A percentile compares a stretch with the other conserved stretches of the same genome.
These are phyloP conservation scores for Calonectria hawksworthii DNA, from an alignment of 2,329 filamentous ascomycete genomes.

Conservation along the genomic window DNA sequence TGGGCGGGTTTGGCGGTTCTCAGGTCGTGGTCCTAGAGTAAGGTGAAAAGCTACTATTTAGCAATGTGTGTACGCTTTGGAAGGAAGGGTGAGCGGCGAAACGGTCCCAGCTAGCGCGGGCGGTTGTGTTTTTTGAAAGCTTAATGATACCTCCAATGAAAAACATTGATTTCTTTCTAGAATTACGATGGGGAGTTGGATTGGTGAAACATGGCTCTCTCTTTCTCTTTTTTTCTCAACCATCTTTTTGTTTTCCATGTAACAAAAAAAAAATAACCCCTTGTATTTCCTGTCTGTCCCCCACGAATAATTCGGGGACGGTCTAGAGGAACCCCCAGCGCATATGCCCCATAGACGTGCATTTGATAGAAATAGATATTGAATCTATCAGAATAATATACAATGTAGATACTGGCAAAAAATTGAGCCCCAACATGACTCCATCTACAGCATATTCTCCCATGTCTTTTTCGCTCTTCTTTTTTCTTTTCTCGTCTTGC, in stretches of 20 bases:
- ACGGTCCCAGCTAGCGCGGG: constrained; percentile 35
- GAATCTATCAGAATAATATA: constrained; percentile 23
- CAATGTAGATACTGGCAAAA: not conserved
- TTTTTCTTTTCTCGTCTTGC: not conserved
- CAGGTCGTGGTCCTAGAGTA: constrained; percentile 43
- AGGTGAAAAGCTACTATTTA: constrained; percentile 6
- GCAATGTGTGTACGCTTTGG: constrained; percentile 33
- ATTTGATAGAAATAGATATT: constrained; percentile 7
- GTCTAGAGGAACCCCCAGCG: constrained; percentile 17
- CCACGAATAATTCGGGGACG: not conserved
- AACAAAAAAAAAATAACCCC: constrained; percentile 22
- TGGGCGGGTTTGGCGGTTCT: constrained; percentile 12
- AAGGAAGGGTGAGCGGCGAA: constrained; percentile 38
- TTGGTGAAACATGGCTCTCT: not conserved
- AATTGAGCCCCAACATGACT: not conserved
- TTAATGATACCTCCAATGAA: constrained; percentile 51
- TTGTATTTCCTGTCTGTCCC: constrained; percentile 9
- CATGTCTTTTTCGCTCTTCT: not conserved
- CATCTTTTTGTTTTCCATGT: constrained; percentile 18
- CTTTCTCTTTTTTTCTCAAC: not conserved
- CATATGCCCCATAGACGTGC: constrained; percentile 7
- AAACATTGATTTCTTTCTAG: constrained; percentile 34
- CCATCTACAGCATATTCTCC: not conserved
- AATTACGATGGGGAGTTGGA: not conserved
- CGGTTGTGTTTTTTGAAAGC: constrained; percentile 42